Percentiles rank a stretch among this genome's conserved stretches.
phyloP scores from a whole-genome alignment of 306 rosid species.

The Fragaria nilgerrensis region DNA sequence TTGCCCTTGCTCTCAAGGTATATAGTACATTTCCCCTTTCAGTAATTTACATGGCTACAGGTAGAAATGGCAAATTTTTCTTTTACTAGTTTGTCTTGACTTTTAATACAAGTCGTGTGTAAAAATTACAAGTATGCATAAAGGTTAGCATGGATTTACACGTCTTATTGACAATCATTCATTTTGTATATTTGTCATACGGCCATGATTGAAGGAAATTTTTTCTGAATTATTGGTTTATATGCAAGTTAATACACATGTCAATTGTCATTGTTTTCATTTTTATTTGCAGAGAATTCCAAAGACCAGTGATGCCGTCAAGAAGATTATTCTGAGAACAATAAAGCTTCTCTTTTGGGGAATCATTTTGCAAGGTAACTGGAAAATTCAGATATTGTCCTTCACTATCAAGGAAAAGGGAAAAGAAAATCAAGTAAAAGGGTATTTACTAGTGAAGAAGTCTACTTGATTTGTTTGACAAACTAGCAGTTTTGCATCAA shows the following conservation, averaged over 20 bases:
- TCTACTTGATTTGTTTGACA: background rate
- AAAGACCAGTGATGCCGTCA: conserved; percentile 39
- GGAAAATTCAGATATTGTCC: background rate
- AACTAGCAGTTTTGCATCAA: background rate
- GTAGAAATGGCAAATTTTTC: background rate
- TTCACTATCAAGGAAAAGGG: background rate
- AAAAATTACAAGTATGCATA: background rate
- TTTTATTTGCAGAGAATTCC: conserved; percentile 51
- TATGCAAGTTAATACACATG: background rate
- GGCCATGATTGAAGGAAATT: background rate
- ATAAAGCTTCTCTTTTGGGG: conserved; percentile 91
- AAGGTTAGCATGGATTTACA: background rate
- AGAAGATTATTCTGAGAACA: conserved; percentile 64
- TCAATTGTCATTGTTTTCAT: background rate
- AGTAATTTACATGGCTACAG: background rate
- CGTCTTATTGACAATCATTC: background rate
- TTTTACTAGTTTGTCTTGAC: background rate
- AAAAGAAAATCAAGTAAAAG: background rate
- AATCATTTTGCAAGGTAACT: conserved; percentile 72
- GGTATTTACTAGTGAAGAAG: background rate
- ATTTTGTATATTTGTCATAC: background rate
- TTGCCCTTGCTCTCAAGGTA: conserved; percentile 90
- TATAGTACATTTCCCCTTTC: background rate
- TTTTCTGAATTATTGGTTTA: background rate
- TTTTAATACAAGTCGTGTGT: background rate